phyloP scores from a whole-genome alignment of 1,284 basidiomycete genomes.

The Fistulinella cinereoalba region DNA sequence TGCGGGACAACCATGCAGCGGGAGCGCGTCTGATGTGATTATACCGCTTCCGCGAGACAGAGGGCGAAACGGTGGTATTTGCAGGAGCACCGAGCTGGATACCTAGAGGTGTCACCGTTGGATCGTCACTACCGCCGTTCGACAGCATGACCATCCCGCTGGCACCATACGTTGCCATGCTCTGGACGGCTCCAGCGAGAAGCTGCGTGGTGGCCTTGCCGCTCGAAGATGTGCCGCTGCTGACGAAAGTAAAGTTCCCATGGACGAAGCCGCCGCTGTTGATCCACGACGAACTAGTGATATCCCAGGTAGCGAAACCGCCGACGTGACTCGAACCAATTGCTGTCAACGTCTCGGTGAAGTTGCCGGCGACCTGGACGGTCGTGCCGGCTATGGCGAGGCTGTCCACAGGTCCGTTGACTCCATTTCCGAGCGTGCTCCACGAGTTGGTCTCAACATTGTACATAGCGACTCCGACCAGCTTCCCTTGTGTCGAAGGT shows the following conservation, averaged over 20 bases:
- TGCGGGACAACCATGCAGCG: slow-evolving; percentile 49
- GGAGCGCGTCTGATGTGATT: slow-evolving; percentile 36
- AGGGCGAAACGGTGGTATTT: slow-evolving; percentile 28
- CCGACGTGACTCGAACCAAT: slow-evolving; percentile 43
- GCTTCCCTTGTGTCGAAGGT: slow-evolving; percentile 48
- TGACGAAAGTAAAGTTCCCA: slow-evolving; percentile 74
- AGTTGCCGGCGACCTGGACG: slow-evolving; percentile 74
- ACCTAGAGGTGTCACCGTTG: slow-evolving; percentile 57
- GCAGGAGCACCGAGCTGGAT: slow-evolving; percentile 45
- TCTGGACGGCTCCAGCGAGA: slow-evolving; percentile 61
- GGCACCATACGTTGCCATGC: slow-evolving; percentile 61
- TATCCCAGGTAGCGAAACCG: slow-evolving; percentile 80
- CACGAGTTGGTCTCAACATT: slow-evolving; percentile 68
- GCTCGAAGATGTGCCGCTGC: slow-evolving; percentile 51
- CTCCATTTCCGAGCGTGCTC: slow-evolving; percentile 69
- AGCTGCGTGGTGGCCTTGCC: slow-evolving; percentile 45
- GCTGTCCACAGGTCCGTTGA: slow-evolving; percentile 72
- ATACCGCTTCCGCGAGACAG: slow-evolving; percentile 38
- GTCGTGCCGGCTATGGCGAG: slow-evolving; percentile 52
- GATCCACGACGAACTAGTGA: slow-evolving; percentile 63
- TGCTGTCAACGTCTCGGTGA: slow-evolving; percentile 53
- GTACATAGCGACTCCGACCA: slow-evolving; percentile 75
- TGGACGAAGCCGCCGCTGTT: slow-evolving; percentile 70
- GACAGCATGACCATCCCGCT: slow-evolving; percentile 69
- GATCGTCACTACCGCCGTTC: slow-evolving; percentile 52